A percentile compares a stretch with the other conserved stretches of the same genome.
These are phyloP conservation scores for Adansonia grandidieri DNA, from an alignment of 441 rosid species.

Conservation along the genomic window DNA sequence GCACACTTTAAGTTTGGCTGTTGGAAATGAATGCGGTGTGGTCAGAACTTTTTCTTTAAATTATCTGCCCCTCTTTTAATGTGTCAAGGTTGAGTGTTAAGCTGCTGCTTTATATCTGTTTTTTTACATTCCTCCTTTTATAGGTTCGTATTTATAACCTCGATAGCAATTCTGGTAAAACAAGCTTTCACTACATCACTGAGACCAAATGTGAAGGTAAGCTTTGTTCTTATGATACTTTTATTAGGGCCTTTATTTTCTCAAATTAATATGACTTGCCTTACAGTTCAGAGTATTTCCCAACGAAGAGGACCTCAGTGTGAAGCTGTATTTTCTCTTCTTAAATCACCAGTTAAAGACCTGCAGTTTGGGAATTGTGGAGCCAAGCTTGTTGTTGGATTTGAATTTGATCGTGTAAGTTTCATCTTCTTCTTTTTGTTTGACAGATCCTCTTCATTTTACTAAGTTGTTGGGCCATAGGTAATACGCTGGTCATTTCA, in stretches of 20 bases:
- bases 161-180: conserved; percentile 29
- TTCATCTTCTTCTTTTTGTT: conserved; percentile 24
- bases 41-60: conserved; percentile 43
- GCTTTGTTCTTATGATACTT: conserved; percentile 17
- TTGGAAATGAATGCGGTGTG: conserved; percentile 67
- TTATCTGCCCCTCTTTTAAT: neutral
- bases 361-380: conserved; percentile 52
- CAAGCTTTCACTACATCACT: conserved; percentile 48
- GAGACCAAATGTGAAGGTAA: conserved; percentile 59
- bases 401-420: conserved; percentile 61
- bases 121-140: conserved; percentile 27
- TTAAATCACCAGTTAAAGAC: conserved; percentile 54
- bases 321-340: conserved; percentile 55
- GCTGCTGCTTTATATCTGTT: conserved; percentile 20
- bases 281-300: conserved; percentile 51
- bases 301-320: conserved; percentile 46
- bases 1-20: conserved; percentile 58
- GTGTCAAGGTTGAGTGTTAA: neutral
- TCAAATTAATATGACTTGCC: conserved; percentile 31
- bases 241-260: conserved; percentile 20
- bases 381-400: conserved; percentile 64
- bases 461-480: conserved; percentile 19
- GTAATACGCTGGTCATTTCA: conserved; percentile 9
- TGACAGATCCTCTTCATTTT: conserved; percentile 11
- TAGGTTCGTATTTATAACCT: conserved; percentile 63